A percentile compares a stretch with the other conserved stretches of the same genome.
phyloP scores from a whole-genome alignment of 805 yeast species.

The Candida tammaniensis region DNA sequence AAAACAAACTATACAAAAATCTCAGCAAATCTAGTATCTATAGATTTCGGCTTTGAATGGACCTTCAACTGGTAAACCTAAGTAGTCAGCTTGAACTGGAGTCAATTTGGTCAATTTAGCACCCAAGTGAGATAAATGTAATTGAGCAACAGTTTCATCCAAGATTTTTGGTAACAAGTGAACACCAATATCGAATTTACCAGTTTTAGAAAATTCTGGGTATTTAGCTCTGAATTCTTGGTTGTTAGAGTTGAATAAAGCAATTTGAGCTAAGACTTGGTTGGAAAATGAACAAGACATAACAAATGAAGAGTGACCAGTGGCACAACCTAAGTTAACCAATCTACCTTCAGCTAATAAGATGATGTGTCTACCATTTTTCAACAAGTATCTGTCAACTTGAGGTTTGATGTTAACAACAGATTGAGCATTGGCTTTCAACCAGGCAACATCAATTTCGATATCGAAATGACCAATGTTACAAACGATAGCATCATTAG shows the following conservation, averaged over 20 bases:
- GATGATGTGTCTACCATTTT: slow-evolving; percentile 89
- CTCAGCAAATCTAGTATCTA: slow-evolving; percentile 67
- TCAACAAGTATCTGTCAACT: slow-evolving; percentile 93
- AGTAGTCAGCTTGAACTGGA: slow-evolving; percentile 85
- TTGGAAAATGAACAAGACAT: slow-evolving; percentile 99
- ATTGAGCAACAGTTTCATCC: slow-evolving; percentile 97
- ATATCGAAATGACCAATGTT: slow-evolving; percentile 99
- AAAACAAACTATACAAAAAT: slow-evolving; percentile 19
- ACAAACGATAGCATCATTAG: slow-evolving; percentile 99
- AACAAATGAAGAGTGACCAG: slow-evolving; percentile 98
- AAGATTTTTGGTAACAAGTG: slow-evolving; percentile 96
- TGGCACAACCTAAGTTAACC: slow-evolving; percentile 99
- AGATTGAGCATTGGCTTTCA: slow-evolving; percentile 88
- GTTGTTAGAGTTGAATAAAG: slow-evolving; percentile 88
- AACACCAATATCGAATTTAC: slow-evolving; percentile 88
- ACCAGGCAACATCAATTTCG: slow-evolving; percentile 99
- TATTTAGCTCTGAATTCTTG: slow-evolving; percentile 70
- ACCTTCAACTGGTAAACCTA: slow-evolving; percentile 88
- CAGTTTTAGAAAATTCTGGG: slow-evolving; percentile 90
- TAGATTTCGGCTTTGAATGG: slow-evolving; percentile 98
- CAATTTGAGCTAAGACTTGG: slow-evolving; percentile 99
- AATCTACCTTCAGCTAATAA: slow-evolving; percentile 98
- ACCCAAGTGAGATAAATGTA: slow-evolving; percentile 93
- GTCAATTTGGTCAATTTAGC: slow-evolving; percentile 79
- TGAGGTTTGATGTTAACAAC: slow-evolving; percentile 98